phyloP scores from a whole-genome alignment of 768 basidiomycete genomes.

The Psilocybe sp. region DNA sequence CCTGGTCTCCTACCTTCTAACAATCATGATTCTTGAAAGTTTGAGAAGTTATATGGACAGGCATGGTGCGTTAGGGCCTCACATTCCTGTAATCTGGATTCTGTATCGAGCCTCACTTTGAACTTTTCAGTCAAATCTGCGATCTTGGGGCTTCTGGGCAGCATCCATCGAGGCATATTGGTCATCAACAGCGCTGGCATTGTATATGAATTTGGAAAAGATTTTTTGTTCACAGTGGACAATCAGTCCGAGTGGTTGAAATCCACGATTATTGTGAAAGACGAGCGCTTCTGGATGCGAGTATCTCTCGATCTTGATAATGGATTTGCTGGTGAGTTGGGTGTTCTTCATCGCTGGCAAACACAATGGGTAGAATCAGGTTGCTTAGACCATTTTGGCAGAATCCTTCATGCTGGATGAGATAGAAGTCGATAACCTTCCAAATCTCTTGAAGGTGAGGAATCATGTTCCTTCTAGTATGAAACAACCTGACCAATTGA shows the following conservation, averaged over 20 bases:
- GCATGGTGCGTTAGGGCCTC: too few relatives aligned
- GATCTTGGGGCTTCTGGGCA: conserved; percentile 1
- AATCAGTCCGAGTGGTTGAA: conserved; percentile 5
- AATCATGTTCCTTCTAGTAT: not conserved
- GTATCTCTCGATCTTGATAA: conserved; percentile 10
- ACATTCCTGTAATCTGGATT: too few relatives aligned
- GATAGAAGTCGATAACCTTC: conserved; percentile 7
- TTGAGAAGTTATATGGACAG: too few relatives aligned
- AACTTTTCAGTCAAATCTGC: conserved; percentile 4
- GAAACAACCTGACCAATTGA: not conserved
- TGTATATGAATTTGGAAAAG: conserved; percentile 7
- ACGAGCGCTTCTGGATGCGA: conserved; percentile 10
- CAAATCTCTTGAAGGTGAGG: conserved; percentile 7
- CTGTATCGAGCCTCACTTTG: too few relatives aligned
- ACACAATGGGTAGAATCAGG: not conserved
- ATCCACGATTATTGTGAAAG: conserved; percentile 5
- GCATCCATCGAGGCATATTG: conserved; percentile 1
- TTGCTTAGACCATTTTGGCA: not conserved
- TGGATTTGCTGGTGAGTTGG: conserved; percentile 8
- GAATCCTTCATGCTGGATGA: conserved; percentile 11
- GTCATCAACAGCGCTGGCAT: conserved; percentile 6
- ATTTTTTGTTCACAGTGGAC: conserved; percentile 2
- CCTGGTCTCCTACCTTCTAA: too few relatives aligned
- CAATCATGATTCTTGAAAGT: too few relatives aligned
- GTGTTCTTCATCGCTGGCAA: not conserved